Evolutionary conservation across 331 rosid species (phyloP).

Genomic region (Malus hybrid): DNA sequence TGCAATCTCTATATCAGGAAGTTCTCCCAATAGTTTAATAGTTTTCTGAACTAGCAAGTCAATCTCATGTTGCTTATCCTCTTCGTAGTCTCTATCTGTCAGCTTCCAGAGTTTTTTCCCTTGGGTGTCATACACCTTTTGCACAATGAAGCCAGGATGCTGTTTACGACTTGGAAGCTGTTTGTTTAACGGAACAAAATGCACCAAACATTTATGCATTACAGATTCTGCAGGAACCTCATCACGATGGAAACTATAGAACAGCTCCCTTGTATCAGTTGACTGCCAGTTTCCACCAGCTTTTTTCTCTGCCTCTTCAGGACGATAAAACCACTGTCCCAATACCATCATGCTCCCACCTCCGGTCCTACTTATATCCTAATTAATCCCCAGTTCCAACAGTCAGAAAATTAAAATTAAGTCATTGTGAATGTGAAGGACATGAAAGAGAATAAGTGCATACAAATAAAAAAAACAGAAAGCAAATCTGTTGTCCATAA

Average conservation of each 20-base stretch:
- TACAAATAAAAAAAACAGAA: not conserved
- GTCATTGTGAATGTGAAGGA: not conserved
- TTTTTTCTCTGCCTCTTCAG: slow-evolving; percentile 89
- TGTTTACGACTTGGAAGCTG: slow-evolving; percentile 83
- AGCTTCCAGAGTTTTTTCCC: slow-evolving; percentile 87
- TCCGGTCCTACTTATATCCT: slow-evolving; percentile 62
- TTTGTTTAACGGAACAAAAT: slow-evolving; percentile 80
- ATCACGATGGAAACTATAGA: slow-evolving; percentile 94
- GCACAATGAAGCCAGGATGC: slow-evolving; percentile 93
- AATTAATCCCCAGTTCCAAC: slow-evolving; percentile 19
- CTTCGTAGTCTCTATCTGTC: slow-evolving; percentile 84
- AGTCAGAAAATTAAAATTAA: slow-evolving; percentile 10
- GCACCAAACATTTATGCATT: slow-evolving; percentile 90
- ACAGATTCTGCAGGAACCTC: slow-evolving; percentile 95
- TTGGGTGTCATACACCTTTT: slow-evolving; percentile 87
- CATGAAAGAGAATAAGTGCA: not conserved
- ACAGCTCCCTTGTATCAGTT: slow-evolving; percentile 77
- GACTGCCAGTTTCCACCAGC: slow-evolving; percentile 92
- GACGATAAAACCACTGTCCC: slow-evolving; percentile 98
- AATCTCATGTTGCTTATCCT: slow-evolving; percentile 71
- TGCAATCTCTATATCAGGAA: slow-evolving; percentile 67
- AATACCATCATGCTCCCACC: slow-evolving; percentile 63
- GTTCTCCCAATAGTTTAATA: slow-evolving; percentile 50
- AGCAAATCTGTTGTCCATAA: not conserved
- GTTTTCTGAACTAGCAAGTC: slow-evolving; percentile 87